phyloP scores from a whole-genome alignment of 108 stramenopile genomes.

The Stephanodiscus minutulus region DNA sequence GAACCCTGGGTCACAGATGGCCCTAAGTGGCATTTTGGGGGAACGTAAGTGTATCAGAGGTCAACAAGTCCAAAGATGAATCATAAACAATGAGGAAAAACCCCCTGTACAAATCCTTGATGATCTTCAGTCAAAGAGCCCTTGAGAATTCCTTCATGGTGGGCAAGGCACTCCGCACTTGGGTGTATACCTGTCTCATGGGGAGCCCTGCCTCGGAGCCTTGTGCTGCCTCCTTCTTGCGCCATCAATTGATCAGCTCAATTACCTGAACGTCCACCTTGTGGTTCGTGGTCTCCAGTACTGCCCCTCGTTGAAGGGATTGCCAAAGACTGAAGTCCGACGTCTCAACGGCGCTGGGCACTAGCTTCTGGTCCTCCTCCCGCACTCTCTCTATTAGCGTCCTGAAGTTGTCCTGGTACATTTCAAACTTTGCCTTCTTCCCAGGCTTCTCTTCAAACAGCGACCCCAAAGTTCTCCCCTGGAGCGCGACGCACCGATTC shows the following conservation, averaged over 20 bases:
- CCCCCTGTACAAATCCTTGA: too few species aligned
- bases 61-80: too few species aligned
- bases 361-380: neutral
- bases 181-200: neutral
- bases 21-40: too few species aligned
- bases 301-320: neutral
- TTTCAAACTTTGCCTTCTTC: neutral
- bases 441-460: neutral
- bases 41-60: too few species aligned
- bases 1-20: too few species aligned
- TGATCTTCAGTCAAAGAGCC: too few species aligned
- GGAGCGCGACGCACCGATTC: neutral
- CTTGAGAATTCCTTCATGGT: neutral
- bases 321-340: neutral
- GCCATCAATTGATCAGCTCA: neutral
- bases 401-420: neutral
- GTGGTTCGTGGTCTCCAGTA: too few species aligned
- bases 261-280: neutral
- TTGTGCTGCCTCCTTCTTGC: neutral
- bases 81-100: too few species aligned
- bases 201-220: neutral
- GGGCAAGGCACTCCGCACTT: too few species aligned
- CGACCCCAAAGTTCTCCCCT: neutral
- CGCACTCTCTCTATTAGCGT: neutral
- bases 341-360: neutral